Evolutionary conservation across 306 rosid species (phyloP), one percentile per base, ranked within the genome.

Genomic region (Cucumis hystrix): DNA sequence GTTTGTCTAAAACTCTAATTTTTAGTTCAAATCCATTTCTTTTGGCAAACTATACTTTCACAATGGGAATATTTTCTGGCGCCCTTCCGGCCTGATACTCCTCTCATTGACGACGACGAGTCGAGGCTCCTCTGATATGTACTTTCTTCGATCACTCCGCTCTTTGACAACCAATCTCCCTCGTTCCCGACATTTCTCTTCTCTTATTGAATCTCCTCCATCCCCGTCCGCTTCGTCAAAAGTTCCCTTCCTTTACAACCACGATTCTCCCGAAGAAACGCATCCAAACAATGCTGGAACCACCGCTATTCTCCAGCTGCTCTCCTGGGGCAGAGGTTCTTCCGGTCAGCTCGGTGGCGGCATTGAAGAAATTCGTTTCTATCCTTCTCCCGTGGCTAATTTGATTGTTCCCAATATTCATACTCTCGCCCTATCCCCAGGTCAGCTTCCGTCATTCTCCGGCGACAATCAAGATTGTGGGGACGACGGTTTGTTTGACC

Each of bases 331-430:
- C 65, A 83, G 84, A 77, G 97, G 99, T 65, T 91, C 96, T 79
- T 95, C 97, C 4, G 99, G 97, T 30, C 97, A 95, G 79, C 97
- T 95, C 71, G 99, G 99, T 37, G 99, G 99, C 54, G 97, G 97
- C 77, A 81, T 82, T 40, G 98, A 95, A 64, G 99, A 95, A 84
- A 87, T 85, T 58, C 91, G 96, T 13, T 82, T 95, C 33, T 95
- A 92, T 87, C 98, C 97, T 30, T 81, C 91, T n/a, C 92, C 92
- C 4, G 91, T 95, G 0, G 93, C 97, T 62, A 85, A 87, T 62
- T 89, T 92, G 11, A 10, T 82, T n/a, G 76, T 90, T 20, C 92
- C 96, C 2, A 75, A 89, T 30, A 84, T 91, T 25, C 88, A 90
- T 83, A 8, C 85, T 23, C 84, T 90, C 58, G 86, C 87, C 51